phyloP scores from a whole-genome alignment of 83 land plant genomes.

The Thuja plicata region DNA sequence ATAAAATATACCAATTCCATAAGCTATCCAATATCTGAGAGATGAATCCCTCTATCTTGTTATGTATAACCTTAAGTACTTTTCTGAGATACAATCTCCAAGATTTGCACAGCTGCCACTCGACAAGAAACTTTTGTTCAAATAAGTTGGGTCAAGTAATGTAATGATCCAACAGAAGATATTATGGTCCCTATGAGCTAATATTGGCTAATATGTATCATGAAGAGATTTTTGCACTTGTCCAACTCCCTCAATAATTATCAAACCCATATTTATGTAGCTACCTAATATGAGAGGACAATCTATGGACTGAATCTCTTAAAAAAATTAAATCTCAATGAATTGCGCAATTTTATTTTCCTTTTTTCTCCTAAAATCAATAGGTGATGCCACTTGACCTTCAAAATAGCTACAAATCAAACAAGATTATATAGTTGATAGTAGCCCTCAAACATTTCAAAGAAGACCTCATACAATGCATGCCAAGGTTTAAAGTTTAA shows the following conservation, averaged over 20 bases:
- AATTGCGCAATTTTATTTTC: too few relatives aligned
- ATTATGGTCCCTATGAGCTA: conserved; percentile 43
- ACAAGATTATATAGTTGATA: too few relatives aligned
- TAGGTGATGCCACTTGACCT: too few relatives aligned
- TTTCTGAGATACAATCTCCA: conserved; percentile 35
- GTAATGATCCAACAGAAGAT: conserved; percentile 38
- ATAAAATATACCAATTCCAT: conserved; percentile 22
- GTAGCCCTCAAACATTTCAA: too few relatives aligned
- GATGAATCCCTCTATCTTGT: conserved; percentile 52
- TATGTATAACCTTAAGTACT: conserved; percentile 21
- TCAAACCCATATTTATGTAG: conserved; percentile 8
- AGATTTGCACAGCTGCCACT: conserved; percentile 45
- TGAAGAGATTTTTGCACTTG: conserved; percentile 35
- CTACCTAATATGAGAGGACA: conserved; percentile 5
- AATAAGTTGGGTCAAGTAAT: conserved; percentile 28
- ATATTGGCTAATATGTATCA: conserved; percentile 22
- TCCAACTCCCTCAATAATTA: conserved; percentile 40
- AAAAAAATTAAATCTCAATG: too few relatives aligned
- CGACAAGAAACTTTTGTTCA: conserved; percentile 33
- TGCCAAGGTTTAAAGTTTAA: too few relatives aligned
- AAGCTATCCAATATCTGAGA: conserved; percentile 50
- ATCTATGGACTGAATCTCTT: neutral
- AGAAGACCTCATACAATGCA: too few relatives aligned
- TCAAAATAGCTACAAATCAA: too few relatives aligned
- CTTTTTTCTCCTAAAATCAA: too few relatives aligned